A percentile compares a stretch with the other conserved stretches of the same genome.
Evolutionary conservation across 352 stramenopile species (phyloP).

Genomic region (Globisporangium okanoganense): DNA sequence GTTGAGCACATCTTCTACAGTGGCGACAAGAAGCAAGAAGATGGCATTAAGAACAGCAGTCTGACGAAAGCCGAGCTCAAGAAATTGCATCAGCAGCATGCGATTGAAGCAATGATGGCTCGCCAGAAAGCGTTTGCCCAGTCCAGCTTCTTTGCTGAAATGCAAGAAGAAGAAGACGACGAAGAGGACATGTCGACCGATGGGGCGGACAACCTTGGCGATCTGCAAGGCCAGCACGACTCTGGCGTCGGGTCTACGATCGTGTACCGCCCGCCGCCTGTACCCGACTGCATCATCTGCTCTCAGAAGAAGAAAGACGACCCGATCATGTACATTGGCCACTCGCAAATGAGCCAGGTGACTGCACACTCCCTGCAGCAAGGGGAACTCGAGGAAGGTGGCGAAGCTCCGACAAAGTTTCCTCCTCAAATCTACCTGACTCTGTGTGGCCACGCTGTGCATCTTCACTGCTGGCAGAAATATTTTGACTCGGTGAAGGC

Average conservation of each 20-base stretch:
- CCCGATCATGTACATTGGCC: conserved; percentile 84
- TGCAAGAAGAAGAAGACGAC: conserved; percentile 65
- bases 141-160: conserved; percentile 60
- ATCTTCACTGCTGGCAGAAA: conserved; percentile 85
- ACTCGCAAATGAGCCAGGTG: conserved; percentile 69
- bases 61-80: conserved; percentile 70
- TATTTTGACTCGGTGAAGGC: conserved; percentile 87
- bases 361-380: conserved; percentile 46
- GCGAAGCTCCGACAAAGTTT: conserved; percentile 24
- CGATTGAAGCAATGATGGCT: conserved; percentile 83
- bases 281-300: conserved; percentile 83
- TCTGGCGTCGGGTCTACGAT: conserved; percentile 25
- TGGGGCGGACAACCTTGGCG: conserved; percentile 14
- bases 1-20: conserved; percentile 62
- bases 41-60: conserved; percentile 41
- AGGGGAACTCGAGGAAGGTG: conserved; percentile 26
- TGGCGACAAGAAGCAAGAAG: conserved; percentile 58
- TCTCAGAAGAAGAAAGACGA: conserved; percentile 81
- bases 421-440: conserved; percentile 69
- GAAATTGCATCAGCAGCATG: conserved; percentile 77
- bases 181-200: conserved; percentile 30
- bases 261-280: conserved; percentile 58
- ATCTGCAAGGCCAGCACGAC: not conserved
- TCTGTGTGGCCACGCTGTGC: conserved; percentile 88
- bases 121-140: conserved; percentile 74